Conservation (phyloP, 257 asterid species). For the Anisodus acutangulus region DNA sequence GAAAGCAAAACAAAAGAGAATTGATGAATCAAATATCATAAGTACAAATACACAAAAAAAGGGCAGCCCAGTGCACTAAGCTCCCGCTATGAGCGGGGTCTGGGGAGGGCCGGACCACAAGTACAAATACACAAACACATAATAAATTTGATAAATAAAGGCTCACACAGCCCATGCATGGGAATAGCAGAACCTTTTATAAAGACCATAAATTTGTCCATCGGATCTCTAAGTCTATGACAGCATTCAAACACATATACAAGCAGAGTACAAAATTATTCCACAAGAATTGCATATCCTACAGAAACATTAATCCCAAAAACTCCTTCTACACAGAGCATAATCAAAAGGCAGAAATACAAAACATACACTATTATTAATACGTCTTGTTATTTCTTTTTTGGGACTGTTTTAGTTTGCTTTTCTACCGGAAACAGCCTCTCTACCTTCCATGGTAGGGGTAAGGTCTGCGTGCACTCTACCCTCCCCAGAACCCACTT, state of each 20-base stretch:
- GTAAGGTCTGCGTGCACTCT: too few species aligned
- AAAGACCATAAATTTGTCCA: neutral
- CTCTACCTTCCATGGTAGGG: too few species aligned
- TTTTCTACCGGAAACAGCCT: too few species aligned
- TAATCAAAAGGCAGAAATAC: neutral
- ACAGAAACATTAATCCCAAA: neutral
- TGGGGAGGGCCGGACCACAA: neutral
- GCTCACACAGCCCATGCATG: slow-evolving; percentile 5
- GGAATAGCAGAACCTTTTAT: neutral
- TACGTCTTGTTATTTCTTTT: too few species aligned
- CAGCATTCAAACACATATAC: neutral
- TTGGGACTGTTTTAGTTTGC: too few species aligned
- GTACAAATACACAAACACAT: neutral
- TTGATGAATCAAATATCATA: slow-evolving; percentile 24
- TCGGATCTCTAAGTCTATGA: neutral
- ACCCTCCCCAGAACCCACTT: too few species aligned
- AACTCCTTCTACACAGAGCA: neutral
- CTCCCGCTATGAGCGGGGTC: too few species aligned
- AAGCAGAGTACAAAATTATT: neutral
- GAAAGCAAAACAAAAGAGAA: slow-evolving; percentile 26
- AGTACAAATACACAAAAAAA: too few species aligned
- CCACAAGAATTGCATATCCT: slow-evolving; percentile 9
- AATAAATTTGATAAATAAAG: neutral
- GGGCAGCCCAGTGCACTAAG: too few species aligned
- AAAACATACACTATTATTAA: neutral